phyloP scores from a whole-genome alignment of 2,329 filamentous ascomycete species.

The Pyricularia sp. region DNA sequence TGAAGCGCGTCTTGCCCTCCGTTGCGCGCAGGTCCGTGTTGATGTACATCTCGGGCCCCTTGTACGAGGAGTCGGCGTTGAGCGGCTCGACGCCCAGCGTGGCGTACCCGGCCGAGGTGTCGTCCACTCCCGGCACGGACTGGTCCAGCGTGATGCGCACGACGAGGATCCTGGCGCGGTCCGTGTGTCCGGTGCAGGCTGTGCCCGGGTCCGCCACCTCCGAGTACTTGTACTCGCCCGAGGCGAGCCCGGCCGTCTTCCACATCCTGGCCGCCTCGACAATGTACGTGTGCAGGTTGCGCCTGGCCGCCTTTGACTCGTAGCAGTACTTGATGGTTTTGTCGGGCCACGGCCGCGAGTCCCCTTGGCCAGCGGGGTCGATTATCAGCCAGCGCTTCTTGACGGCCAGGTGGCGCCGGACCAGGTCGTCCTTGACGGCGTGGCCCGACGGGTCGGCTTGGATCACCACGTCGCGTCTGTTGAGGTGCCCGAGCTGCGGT shows the following conservation, averaged over 20 bases:
- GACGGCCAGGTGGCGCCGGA: neutral
- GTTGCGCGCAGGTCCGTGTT: slow-evolving; percentile 8
- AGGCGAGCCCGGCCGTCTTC: slow-evolving; percentile 3
- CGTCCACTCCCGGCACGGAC: neutral
- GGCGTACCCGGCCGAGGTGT: neutral
- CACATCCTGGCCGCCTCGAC: slow-evolving; percentile 3
- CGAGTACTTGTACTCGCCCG: slow-evolving; percentile 9
- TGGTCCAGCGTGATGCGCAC: slow-evolving; percentile 8
- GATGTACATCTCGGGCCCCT: slow-evolving; percentile 11
- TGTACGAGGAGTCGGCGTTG: neutral
- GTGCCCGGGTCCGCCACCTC: slow-evolving; percentile 8
- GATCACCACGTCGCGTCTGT: neutral
- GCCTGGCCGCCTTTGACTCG: slow-evolving; percentile 3
- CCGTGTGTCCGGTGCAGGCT: slow-evolving; percentile 3
- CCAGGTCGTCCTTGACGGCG: neutral
- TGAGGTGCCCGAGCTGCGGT: neutral
- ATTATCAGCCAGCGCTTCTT: neutral
- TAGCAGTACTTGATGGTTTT: slow-evolving; percentile 13
- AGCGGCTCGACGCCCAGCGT: slow-evolving; percentile 6
- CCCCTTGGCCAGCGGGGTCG: neutral
- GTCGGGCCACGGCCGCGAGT: slow-evolving; percentile 9
- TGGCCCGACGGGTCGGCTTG: neutral
- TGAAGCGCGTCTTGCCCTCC: slow-evolving; percentile 8
- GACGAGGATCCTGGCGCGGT: slow-evolving; percentile 7
- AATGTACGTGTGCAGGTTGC: slow-evolving; percentile 5